Percentiles rank a stretch among this genome's conserved stretches.
These are phyloP conservation scores for Paraleonurus japonicus DNA, from an alignment of 257 asterid genomes.

Conservation along the genomic window DNA sequence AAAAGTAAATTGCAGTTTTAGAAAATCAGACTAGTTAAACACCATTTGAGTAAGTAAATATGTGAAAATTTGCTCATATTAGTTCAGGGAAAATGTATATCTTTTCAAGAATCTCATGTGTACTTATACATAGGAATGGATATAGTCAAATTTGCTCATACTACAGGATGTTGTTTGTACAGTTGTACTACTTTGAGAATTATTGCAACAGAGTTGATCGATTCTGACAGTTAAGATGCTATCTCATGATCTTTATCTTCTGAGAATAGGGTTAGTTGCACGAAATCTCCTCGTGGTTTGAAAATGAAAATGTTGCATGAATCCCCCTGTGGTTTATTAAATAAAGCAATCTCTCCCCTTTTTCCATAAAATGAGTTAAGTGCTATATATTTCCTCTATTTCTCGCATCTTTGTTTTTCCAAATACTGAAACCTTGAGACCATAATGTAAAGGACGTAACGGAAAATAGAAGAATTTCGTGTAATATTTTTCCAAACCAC, in stretches of 20 bases:
- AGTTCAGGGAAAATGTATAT: constrained; percentile 18
- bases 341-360: too few relatives aligned
- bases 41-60: background rate
- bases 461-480: too few relatives aligned
- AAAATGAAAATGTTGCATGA: too few relatives aligned
- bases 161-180: background rate
- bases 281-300: too few relatives aligned
- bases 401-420: too few relatives aligned
- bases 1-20: background rate
- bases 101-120: constrained; percentile 1
- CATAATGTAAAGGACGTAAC: too few relatives aligned
- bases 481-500: too few relatives aligned
- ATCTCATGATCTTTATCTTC: background rate
- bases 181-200: background rate
- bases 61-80: background rate
- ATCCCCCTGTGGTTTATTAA: too few relatives aligned
- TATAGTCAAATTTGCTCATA: background rate
- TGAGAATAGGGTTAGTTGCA: too few relatives aligned
- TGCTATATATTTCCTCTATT: too few relatives aligned
- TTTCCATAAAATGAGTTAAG: too few relatives aligned
- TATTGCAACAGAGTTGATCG: background rate
- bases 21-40: constrained; percentile 2
- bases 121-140: background rate
- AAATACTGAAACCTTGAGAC: too few relatives aligned
- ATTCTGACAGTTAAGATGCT: background rate